Evolutionary conservation across 352 stramenopile species (phyloP), one percentile per base, ranked within the genome.

Genomic region (Pythium myriotylum): DNA sequence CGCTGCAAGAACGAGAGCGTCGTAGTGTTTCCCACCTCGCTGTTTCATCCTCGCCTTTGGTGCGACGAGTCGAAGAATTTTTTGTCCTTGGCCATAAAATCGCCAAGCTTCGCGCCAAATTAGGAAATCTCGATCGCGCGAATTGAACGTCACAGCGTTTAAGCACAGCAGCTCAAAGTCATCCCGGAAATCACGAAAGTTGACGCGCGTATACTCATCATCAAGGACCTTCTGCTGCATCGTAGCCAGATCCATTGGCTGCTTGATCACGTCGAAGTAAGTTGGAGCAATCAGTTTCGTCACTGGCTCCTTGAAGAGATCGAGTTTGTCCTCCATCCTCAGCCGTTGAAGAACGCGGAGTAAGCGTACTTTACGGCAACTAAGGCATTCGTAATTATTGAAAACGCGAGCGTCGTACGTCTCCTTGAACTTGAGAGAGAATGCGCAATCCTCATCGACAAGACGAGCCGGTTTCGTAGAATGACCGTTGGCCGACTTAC

Each of bases 101-200:
- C 92, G 73, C 80, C 92, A 97, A 4, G 94, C 91, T 67, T 98
- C 91, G 22, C 89, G 89, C 92, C 92, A 98, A 64, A 97, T 91
- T 24, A 93, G 45, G 39, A 93, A 96, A 19, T 96, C 82, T 8
- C 83, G 83, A 46, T 94, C 87, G 32, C 91, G 86, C 1, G 81
- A 87, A 70, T 99, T 99, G 70, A 98, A 99, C 26, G 92, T 97
- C 8, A 99, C 79, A 0, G 95, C 95, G 64, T 99, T 99, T 19
- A 97, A 66, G 22, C 94, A 97, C 73, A 99, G 95, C 7, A 98
- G 73, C 70, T 98, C 96, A 59, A 98, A 98, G 59, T 98, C 89
- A 54, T 96, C 82, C 12, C 89, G 82, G 59, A 98, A 88, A 46
- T 76, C 75, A 13, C 79, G 76, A 46, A 93, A 94, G 24, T 89